These are phyloP conservation scores for Colletotrichum phormii DNA, from an alignment of 2,329 filamentous ascomycete species.

Conservation along the genomic window DNA sequence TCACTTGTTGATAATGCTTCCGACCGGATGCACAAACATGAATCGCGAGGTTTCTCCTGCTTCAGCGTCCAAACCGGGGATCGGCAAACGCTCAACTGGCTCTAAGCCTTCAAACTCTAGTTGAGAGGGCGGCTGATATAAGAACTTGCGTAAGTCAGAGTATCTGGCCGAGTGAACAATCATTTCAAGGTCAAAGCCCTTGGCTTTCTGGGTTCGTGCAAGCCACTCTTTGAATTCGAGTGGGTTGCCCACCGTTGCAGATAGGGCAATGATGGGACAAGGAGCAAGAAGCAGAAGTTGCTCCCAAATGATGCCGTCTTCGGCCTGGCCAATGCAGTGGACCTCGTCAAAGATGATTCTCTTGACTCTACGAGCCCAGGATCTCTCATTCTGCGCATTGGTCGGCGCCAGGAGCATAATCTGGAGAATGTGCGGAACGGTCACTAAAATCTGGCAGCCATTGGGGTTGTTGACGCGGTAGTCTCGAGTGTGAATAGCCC, in stretches of 20 bases:
- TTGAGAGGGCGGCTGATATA: slow-evolving; percentile 62
- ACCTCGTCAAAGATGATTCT: slow-evolving; percentile 88
- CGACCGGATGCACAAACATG: slow-evolving; percentile 74
- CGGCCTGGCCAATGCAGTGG: slow-evolving; percentile 80
- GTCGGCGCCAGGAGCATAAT: slow-evolving; percentile 78
- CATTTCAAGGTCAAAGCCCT: slow-evolving; percentile 74
- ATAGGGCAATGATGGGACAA: slow-evolving; percentile 83
- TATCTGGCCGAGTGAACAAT: slow-evolving; percentile 77
- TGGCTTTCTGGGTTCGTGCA: slow-evolving; percentile 69
- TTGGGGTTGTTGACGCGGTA: slow-evolving; percentile 79
- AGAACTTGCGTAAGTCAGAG: slow-evolving; percentile 82
- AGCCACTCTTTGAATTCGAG: slow-evolving; percentile 78
- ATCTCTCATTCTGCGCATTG: slow-evolving; percentile 65
- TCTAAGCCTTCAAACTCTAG: slow-evolving; percentile 65
- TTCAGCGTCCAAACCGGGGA: slow-evolving; percentile 58
- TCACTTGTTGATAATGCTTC: slow-evolving; percentile 68
- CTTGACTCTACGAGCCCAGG: slow-evolving; percentile 76
- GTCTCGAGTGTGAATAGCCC: slow-evolving; percentile 83
- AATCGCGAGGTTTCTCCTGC: slow-evolving; percentile 60
- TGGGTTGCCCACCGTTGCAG: slow-evolving; percentile 83
- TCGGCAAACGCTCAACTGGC: slow-evolving; percentile 52
- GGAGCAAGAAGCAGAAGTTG: slow-evolving; percentile 79
- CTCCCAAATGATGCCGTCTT: slow-evolving; percentile 74
- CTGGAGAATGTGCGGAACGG: slow-evolving; percentile 81
- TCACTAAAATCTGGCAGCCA: slow-evolving; percentile 81